Conservation (phyloP, 441 rosid genomes). For the Erodium texanum region DNA sequence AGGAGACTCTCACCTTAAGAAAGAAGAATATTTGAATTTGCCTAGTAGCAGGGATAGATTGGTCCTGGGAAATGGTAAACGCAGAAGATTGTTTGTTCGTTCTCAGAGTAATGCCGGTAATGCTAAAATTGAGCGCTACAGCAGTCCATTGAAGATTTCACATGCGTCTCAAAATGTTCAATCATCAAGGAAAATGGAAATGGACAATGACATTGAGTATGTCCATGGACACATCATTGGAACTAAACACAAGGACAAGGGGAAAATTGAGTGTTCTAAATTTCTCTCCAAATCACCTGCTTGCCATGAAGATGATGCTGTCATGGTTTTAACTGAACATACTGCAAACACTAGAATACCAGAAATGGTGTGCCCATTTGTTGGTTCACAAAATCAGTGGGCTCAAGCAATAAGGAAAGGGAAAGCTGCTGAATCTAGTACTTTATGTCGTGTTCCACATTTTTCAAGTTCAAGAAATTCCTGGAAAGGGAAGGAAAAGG, state of each 20-base stretch:
- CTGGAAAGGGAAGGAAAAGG: slow-evolving; percentile 22
- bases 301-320: slow-evolving; percentile 2
- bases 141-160: slow-evolving; percentile 4
- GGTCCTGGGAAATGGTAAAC: slow-evolving; percentile 8
- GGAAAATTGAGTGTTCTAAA: slow-evolving; percentile 4
- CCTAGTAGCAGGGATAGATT: background rate
- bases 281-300: slow-evolving; percentile 6
- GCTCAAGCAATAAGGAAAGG: slow-evolving; percentile 4
- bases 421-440: background rate
- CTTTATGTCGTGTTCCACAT: slow-evolving; percentile 4
- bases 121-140: background rate
- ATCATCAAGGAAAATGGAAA: slow-evolving; percentile 5
- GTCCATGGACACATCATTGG: background rate
- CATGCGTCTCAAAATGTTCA: slow-evolving; percentile 3
- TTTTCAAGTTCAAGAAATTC: slow-evolving; percentile 8
- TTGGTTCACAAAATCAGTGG: background rate
- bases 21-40: slow-evolving; percentile 3
- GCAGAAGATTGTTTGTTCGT: slow-evolving; percentile 14
- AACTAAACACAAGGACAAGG: slow-evolving; percentile 8
- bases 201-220: background rate
- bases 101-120: slow-evolving; percentile 18
- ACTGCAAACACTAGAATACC: background rate
- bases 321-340: background rate
- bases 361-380: slow-evolving; percentile 2
- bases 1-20: background rate